phyloP scores from a whole-genome alignment of 2,329 filamentous ascomycete genomes.

The Drechslerella dactyloides region DNA sequence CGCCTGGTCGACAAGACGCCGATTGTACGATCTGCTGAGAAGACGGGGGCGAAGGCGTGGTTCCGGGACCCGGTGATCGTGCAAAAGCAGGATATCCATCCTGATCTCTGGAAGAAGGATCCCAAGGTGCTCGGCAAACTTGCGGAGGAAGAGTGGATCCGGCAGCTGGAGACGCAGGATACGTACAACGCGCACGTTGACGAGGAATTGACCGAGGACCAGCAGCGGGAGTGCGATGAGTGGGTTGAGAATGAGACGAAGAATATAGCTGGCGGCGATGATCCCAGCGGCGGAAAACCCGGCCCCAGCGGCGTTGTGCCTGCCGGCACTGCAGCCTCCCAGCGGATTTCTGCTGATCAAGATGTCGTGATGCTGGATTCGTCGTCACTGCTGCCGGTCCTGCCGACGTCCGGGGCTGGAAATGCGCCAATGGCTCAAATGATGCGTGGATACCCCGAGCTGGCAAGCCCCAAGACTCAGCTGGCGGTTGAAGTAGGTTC shows the following conservation, averaged over 20 bases:
- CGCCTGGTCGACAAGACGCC: slow-evolving; percentile 86
- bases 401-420: too few relatives aligned
- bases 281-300: neutral
- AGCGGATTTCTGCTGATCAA: neutral
- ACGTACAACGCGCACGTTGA: slow-evolving; percentile 74
- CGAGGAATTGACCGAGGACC: slow-evolving; percentile 68
- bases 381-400: too few relatives aligned
- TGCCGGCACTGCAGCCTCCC: neutral
- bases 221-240: slow-evolving; percentile 56
- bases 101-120: slow-evolving; percentile 66
- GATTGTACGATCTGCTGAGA: slow-evolving; percentile 70
- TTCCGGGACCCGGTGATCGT: slow-evolving; percentile 67
- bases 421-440: too few relatives aligned
- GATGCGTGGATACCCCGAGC: too few relatives aligned
- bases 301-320: neutral
- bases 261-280: neutral
- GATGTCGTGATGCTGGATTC: too few relatives aligned
- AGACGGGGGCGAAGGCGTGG: slow-evolving; percentile 62
- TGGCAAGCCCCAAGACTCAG: too few relatives aligned
- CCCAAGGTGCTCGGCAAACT: slow-evolving; percentile 65
- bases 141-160: slow-evolving; percentile 60
- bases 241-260: neutral
- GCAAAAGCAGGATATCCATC: slow-evolving; percentile 62
- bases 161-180: slow-evolving; percentile 70
- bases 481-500: too few relatives aligned